Conservation (phyloP, 257 asterid species). For the Ballota nigra region DNA sequence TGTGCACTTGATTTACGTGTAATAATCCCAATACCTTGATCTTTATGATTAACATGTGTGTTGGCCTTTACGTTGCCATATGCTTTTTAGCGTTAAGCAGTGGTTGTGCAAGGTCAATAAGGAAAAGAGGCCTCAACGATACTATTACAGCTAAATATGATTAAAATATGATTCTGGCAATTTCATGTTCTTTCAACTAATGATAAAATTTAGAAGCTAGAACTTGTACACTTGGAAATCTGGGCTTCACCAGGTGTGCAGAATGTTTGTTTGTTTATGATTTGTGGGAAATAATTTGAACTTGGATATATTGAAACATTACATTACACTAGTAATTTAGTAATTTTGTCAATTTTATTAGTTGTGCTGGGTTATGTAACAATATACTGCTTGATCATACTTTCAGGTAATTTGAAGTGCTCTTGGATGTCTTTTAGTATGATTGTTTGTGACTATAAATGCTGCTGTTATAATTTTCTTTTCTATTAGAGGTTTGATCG, state of each 20-base stretch:
- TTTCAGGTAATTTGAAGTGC: not conserved
- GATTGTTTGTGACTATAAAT: not conserved
- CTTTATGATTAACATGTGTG: not conserved
- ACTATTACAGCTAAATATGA: not conserved
- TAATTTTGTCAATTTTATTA: not conserved
- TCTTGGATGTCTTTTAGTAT: not conserved
- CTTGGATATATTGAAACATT: not conserved
- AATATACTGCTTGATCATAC: not conserved
- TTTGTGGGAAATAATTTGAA: not conserved
- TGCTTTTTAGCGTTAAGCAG: not conserved
- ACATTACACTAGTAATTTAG: not conserved
- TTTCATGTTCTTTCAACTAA: not conserved
- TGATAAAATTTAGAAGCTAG: not conserved
- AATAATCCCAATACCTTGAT: conserved; percentile 25
- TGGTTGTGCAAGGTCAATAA: conserved; percentile 1
- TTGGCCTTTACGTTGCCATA: not conserved
- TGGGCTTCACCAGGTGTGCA: not conserved
- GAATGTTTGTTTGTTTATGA: not conserved
- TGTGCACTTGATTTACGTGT: conserved; percentile 93
- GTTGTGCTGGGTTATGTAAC: not conserved
- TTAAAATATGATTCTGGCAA: conserved; percentile 1
- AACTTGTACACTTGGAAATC: conserved; percentile 5
- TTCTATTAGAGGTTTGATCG: not conserved
- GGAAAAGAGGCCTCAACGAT: not conserved
- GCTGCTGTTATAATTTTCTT: not conserved